These are phyloP conservation scores for Pleurozium schreberi DNA, from an alignment of 225 moss, liverwort and hornwort species.

Conservation along the genomic window DNA sequence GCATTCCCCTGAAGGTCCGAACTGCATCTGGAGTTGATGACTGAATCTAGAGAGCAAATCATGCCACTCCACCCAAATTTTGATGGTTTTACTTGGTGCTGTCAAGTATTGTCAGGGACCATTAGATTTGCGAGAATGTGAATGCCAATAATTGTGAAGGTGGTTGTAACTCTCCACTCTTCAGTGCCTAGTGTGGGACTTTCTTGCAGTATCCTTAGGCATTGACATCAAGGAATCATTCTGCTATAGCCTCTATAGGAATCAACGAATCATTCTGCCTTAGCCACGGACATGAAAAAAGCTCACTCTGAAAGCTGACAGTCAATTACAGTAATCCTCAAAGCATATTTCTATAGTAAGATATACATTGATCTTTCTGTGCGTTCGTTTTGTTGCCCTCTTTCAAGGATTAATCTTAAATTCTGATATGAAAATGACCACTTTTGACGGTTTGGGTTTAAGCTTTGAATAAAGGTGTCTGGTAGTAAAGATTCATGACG, in stretches of 20 bases:
- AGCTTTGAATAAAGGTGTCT: neutral
- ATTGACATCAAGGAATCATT: neutral
- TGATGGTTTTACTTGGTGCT: neutral
- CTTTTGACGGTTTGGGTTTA: neutral
- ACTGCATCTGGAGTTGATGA: neutral
- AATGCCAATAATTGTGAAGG: neutral
- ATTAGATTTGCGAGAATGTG: neutral
- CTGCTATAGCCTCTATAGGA: neutral
- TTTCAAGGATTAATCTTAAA: neutral
- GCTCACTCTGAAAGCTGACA: neutral
- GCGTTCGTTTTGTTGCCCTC: neutral
- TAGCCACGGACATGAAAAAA: no score
- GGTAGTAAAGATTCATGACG: neutral
- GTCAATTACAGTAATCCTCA: neutral
- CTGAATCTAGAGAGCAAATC: neutral
- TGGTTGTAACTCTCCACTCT: neutral
- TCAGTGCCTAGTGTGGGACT: neutral
- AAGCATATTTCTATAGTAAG: neutral
- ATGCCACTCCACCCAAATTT: neutral
- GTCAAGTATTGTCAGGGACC: neutral
- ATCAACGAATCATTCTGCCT: neutral
- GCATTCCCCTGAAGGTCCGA: neutral
- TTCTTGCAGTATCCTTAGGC: neutral
- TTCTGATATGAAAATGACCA: neutral
- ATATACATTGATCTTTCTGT: neutral